Base-by-base conservation (phyloP, 2,329 filamentous ascomycete species). In the Allantophomopsis lycopodina region DNA sequence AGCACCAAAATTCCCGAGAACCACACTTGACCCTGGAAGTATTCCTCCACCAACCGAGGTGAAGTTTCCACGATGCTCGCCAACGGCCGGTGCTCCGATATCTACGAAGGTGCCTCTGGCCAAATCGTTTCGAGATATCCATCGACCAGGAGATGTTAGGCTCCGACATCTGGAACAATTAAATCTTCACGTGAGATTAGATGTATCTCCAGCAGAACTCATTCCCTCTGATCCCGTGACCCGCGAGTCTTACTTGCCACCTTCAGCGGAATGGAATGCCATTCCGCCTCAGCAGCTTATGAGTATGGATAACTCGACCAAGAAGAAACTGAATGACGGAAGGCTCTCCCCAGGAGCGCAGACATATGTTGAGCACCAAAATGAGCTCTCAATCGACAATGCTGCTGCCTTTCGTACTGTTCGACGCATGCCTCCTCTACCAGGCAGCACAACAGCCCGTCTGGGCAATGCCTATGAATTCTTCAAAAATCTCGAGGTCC, bases 381-480 rank as follows among this genome's bases (percentile, higher is more conserved):
- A 62, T 31, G 74, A 79, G 56, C 63, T 80, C 7, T 67, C 65
- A 13, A 64, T 66, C 39, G 48, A 59, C 17, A 80, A 80, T 44
- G 65, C 71, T 33, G 62, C 68, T 32, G 76, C 75, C 7, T 80
- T 76, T 51, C 69, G 73, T 18, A 73, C 72, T 1, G 67, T 79
- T 40, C 68, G 74, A 17, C 68, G 76, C 35, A 60, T 78, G n/a
- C 63, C 66, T 5, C 60, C 70, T 1, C 64, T 65, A 28, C 65
- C 65, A 32, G 76, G 74, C 32, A 66, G 68, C 49, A 58, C 64
- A 35, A 61, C 68, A 30, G 64, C 68, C 21, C 68, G 74, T 6
- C 57, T 80, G 7, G 76, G 76, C 12, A 78, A 77, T 47, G 68
- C 71, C 5, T 79, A 78, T 48, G 76, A 79, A 55, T 79, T 80